A percentile compares a stretch with the other conserved stretches of the same genome.
These are phyloP conservation scores for Tolypocladium nubicola DNA, from an alignment of 2,329 filamentous ascomycete genomes.

Conservation along the genomic window DNA sequence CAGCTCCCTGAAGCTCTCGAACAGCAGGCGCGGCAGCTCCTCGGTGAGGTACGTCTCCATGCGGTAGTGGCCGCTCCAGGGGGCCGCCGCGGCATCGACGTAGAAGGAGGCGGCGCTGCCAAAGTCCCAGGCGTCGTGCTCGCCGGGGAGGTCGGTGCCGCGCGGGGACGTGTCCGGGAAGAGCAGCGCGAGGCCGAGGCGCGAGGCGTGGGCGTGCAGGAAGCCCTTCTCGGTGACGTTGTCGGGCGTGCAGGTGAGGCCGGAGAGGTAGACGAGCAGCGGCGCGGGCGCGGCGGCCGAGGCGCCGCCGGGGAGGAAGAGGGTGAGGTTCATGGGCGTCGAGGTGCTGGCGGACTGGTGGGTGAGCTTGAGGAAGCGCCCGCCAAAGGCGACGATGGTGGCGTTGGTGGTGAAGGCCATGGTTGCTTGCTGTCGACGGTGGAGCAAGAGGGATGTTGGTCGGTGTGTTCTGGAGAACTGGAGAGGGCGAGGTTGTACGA, in stretches of 20 bases:
- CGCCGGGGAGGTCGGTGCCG: constrained; percentile 68
- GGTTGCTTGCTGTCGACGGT: constrained; percentile 10
- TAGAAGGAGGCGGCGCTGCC: constrained; percentile 92
- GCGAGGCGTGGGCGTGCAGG: constrained; percentile 73
- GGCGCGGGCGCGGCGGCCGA: constrained; percentile 48
- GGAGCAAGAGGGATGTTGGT: not conserved
- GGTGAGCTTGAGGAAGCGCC: constrained; percentile 86
- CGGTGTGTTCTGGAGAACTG: not conserved
- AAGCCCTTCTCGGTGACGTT: constrained; percentile 78
- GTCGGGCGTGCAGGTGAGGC: constrained; percentile 88
- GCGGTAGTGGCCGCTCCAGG: constrained; percentile 70
- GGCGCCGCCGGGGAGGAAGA: constrained; percentile 76
- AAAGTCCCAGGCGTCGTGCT: constrained; percentile 87
- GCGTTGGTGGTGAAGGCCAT: constrained; percentile 88
- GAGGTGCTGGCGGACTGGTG: constrained; percentile 70
- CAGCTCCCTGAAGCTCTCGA: constrained; percentile 57
- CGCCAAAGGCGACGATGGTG: constrained; percentile 84
- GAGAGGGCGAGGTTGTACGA: not conserved
- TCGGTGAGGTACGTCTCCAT: constrained; percentile 92
- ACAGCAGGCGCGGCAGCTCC: constrained; percentile 75
- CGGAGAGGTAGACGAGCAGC: constrained; percentile 85
- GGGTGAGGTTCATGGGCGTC: constrained; percentile 85
- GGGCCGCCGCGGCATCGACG: constrained; percentile 68
- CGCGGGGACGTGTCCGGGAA: constrained; percentile 94
- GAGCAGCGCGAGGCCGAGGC: constrained; percentile 79